Conservation (phyloP, 2,329 filamentous ascomycete species). For the Paecilomyces fulvus region DNA sequence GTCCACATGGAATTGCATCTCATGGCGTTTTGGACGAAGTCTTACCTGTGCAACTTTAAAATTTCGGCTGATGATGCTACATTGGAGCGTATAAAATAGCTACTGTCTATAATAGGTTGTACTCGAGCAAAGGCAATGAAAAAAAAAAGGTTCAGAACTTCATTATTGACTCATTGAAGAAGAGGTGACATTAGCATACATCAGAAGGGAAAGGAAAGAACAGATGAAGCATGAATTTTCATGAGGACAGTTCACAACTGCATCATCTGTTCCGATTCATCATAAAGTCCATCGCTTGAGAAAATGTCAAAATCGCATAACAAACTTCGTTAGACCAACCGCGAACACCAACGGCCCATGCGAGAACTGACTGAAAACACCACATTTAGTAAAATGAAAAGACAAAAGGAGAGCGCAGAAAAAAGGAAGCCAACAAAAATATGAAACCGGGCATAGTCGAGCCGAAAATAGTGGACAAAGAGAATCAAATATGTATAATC, state of each 20-base stretch:
- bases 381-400: slow-evolving; percentile 9
- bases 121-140: slow-evolving; percentile 1
- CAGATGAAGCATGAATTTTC: not conserved
- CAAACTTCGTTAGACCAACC: slow-evolving; percentile 2
- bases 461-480: slow-evolving; percentile 2
- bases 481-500: slow-evolving; percentile 1
- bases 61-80: too few relatives aligned
- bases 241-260: not conserved
- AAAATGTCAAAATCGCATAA: slow-evolving; percentile 3
- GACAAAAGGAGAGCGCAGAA: slow-evolving; percentile 8
- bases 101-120: not conserved
- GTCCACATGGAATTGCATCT: not conserved
- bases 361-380: slow-evolving; percentile 7
- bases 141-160: not conserved
- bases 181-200: slow-evolving; percentile 4
- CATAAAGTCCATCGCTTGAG: not conserved
- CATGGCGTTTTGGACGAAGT: not conserved
- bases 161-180: not conserved
- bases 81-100: not conserved
- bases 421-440: slow-evolving; percentile 6
- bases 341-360: not conserved
- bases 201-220: not conserved
- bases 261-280: not conserved
- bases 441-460: slow-evolving; percentile 7
- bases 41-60: too few relatives aligned